Conservation (phyloP, 2,329 filamentous ascomycete species). For the Zymoseptoria ardabiliae region DNA sequence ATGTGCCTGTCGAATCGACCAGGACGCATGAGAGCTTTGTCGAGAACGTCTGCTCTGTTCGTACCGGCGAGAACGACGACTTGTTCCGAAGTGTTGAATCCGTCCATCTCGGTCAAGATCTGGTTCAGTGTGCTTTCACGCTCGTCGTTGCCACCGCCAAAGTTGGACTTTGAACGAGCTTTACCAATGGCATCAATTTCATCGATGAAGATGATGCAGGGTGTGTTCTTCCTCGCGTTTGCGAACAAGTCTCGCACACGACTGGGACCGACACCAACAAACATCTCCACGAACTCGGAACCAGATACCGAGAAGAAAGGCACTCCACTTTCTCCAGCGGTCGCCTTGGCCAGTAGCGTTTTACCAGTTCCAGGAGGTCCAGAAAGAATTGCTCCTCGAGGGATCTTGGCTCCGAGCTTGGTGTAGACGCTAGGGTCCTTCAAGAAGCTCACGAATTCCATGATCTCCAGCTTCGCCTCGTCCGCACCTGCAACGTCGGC, state of each 20-base stretch:
- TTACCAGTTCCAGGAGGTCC: conserved; percentile 99
- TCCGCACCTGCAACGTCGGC: conserved; percentile 95
- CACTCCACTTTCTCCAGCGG: conserved; percentile 90
- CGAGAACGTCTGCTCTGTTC: conserved; percentile 88
- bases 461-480: conserved; percentile 95
- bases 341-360: conserved; percentile 92
- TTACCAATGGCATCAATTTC: conserved; percentile 98
- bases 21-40: conserved; percentile 92
- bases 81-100: conserved; percentile 94
- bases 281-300: conserved; percentile 99
- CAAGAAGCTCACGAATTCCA: conserved; percentile 97
- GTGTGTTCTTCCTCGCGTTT: conserved; percentile 88
- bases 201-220: conserved; percentile 99
- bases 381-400: conserved; percentile 89
- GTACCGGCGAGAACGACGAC: conserved; percentile 95
- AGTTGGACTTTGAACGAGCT: conserved; percentile 73
- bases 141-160: conserved; percentile 90
- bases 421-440: conserved; percentile 90
- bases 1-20: conserved; percentile 97
- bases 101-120: conserved; percentile 98
- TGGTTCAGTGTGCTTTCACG: conserved; percentile 95
- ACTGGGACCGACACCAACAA: conserved; percentile 95
- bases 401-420: conserved; percentile 93
- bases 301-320: conserved; percentile 98
- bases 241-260: conserved; percentile 91